Conservation (phyloP, 106 monocot species). For the Cymbidium sinense region DNA sequence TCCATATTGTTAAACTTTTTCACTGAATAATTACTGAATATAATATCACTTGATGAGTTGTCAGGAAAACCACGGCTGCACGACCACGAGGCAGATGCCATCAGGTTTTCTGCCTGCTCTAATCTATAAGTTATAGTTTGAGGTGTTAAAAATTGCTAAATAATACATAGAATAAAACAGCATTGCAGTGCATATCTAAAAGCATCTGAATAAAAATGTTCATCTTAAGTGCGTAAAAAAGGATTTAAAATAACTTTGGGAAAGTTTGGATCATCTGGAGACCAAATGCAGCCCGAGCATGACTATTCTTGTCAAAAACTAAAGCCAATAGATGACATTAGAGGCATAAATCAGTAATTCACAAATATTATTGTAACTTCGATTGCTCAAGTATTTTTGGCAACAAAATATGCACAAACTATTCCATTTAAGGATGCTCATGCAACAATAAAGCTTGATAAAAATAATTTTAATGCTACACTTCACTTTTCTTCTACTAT, state of each 20-base stretch:
- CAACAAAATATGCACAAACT: background rate
- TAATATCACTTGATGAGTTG: conserved; percentile 81
- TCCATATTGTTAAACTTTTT: conserved; percentile 36
- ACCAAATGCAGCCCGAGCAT: background rate
- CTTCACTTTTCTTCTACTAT: background rate
- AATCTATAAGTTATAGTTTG: conserved; percentile 37
- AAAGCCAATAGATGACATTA: too few relatives aligned
- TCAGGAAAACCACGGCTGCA: conserved; percentile 66
- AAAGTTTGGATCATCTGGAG: background rate
- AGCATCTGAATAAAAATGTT: too few relatives aligned
- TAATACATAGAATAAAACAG: background rate
- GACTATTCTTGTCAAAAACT: too few relatives aligned
- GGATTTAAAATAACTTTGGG: background rate
- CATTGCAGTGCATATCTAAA: background rate
- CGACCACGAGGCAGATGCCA: conserved; percentile 95
- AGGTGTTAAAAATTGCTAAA: background rate
- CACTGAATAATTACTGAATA: conserved; percentile 66
- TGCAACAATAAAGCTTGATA: too few relatives aligned
- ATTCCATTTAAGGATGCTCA: too few relatives aligned
- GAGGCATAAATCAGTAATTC: too few relatives aligned
- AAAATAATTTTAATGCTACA: background rate
- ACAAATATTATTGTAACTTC: too few relatives aligned
- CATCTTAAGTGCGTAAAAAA: background rate
- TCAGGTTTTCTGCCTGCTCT: conserved; percentile 78
- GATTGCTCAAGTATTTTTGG: too few relatives aligned